Base-by-base conservation (phyloP, 2,329 filamentous ascomycete genomes). In the Fusarium continuum region DNA sequence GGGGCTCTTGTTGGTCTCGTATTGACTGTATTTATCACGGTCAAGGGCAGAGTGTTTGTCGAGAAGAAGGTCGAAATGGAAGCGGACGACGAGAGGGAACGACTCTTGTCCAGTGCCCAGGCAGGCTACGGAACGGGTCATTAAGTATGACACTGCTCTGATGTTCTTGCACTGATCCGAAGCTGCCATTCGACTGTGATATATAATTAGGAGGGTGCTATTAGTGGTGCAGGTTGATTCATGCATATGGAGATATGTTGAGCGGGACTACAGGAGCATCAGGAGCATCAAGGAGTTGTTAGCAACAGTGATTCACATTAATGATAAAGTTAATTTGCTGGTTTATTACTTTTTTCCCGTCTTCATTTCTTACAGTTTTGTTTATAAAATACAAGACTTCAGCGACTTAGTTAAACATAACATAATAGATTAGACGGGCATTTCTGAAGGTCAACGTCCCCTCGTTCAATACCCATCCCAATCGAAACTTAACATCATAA, bases 41-140 rank as follows among this genome's bases (percentile, higher is more conserved):
- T 60, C 7, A 45, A 44, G n/a, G 62, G 62, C 11, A 60, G 39
- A 28, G 10, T 40, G 9, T 66, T 65, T 55, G 40, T 40, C 6
- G 58, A 64, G 22, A 61, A 60, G 20, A 66, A 64, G 34, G 19
- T 46, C 3, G 62, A 64, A n/a, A 35, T 65, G 28, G 34, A 47
- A 20, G 61, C 61, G 2, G 51, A 52, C 2, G 36, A 38, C 4
- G 62, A 65, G 17, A 55, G 62, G 20, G 62, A 65, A 7, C 58
- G 57, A 2, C 62, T 65, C 2, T 17, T 65, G 23, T 66, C 62
- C 2, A 36, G 51, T n/a, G 19, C 40, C 1, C 53, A 28, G n/a
- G 32, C 31, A 4, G 41, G 49, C 1, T 65, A 65, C 3, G 62
- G 62, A 1, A 55, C 62, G 2, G 22, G 39, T 4, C 43, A 45